Conservation (phyloP, 768 basidiomycete species). For the Leucosporidium yakuticum region DNA sequence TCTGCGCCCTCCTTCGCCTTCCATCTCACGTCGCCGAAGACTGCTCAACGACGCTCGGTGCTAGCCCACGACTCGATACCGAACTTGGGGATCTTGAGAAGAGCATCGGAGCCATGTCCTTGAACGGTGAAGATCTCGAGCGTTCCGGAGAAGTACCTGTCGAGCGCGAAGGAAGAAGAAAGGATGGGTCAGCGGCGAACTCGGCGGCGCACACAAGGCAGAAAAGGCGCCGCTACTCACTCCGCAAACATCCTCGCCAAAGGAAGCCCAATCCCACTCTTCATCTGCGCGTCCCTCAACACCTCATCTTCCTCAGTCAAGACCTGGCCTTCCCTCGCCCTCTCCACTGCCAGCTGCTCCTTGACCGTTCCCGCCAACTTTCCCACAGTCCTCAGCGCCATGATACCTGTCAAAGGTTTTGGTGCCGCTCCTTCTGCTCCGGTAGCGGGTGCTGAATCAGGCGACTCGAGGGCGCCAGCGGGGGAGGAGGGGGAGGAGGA, state of each 20-base stretch:
- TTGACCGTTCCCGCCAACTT: slow-evolving; percentile 65
- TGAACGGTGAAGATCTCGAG: slow-evolving; percentile 28
- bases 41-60: no score
- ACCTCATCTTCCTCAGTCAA: slow-evolving; percentile 2
- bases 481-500: slow-evolving; percentile 43
- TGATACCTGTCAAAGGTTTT: slow-evolving; percentile 54
- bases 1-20: no score
- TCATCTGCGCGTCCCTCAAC: slow-evolving; percentile 23
- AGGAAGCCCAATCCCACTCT: slow-evolving; percentile 33
- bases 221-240: slow-evolving; percentile 12
- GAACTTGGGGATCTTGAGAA: slow-evolving; percentile 28
- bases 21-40: no score
- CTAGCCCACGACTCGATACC: slow-evolving; percentile 4
- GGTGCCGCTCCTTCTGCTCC: no score
- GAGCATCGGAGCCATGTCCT: slow-evolving; percentile 31
- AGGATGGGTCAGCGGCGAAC: no score
- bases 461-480: slow-evolving; percentile 39
- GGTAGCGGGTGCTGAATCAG: slow-evolving; percentile 40
- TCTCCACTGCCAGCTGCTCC: slow-evolving; percentile 57
- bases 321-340: slow-evolving; percentile 1
- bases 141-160: slow-evolving; percentile 22
- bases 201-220: no score
- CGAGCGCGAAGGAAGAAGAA: not conserved
- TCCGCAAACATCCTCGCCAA: slow-evolving; percentile 35
- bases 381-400: slow-evolving; percentile 52